A percentile compares a stretch with the other conserved stretches of the same genome.
These are phyloP conservation scores for Colletotrichum tamarilloi DNA, from an alignment of 2,329 filamentous ascomycete genomes.

Conservation along the genomic window DNA sequence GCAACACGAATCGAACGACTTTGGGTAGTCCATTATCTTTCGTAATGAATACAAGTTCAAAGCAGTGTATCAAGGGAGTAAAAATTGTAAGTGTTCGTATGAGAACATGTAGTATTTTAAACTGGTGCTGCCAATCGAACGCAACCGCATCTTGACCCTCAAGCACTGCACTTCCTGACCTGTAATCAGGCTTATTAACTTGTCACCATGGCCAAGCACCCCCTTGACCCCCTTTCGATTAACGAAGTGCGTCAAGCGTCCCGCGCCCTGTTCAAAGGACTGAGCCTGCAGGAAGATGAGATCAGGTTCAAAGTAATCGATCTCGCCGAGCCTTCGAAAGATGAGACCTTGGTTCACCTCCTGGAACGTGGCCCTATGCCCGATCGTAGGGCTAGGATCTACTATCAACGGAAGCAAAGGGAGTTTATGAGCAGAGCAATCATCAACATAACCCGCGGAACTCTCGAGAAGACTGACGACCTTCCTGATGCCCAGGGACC, in stretches of 20 bases:
- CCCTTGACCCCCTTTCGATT: neutral
- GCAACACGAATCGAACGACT: neutral
- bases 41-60: neutral
- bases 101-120: neutral
- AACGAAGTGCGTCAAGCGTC: neutral
- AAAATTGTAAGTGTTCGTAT: too few relatives aligned
- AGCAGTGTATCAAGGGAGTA: too few relatives aligned
- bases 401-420: neutral
- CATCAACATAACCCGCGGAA: neutral
- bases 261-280: neutral
- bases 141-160: neutral
- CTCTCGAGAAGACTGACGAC: neutral
- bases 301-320: neutral
- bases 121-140: too few relatives aligned
- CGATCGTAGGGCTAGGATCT: neutral
- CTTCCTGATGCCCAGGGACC: neutral
- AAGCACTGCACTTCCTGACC: neutral
- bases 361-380: neutral
- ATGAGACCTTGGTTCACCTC: neutral
- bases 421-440: neutral
- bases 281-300: neutral
- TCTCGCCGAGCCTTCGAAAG: neutral
- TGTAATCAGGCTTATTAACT: neutral
- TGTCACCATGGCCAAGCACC: neutral
- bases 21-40: neutral